Conservation (phyloP, 2,329 filamentous ascomycete species). For the Fusarium neocosmosporiellum region DNA sequence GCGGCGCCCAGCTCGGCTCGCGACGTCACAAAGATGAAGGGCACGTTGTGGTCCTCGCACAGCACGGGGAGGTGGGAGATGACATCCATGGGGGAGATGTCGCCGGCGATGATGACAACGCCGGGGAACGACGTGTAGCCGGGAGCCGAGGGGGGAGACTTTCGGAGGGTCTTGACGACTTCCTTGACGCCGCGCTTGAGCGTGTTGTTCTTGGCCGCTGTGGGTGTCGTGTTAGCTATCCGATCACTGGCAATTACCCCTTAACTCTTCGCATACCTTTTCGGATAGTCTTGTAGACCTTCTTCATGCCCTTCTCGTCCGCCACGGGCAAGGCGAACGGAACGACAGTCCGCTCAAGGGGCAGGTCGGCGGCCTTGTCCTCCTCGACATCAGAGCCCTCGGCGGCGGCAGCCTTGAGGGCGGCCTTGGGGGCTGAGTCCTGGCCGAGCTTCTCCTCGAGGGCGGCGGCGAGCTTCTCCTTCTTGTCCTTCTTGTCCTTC, state of each 20-base stretch:
- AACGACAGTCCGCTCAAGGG: slow-evolving; percentile 71
- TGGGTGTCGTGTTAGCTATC: slow-evolving; percentile 26
- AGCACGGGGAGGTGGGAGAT: slow-evolving; percentile 98
- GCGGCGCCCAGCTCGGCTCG: slow-evolving; percentile 94
- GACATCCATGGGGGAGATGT: slow-evolving; percentile 98
- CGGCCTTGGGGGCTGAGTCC: slow-evolving; percentile 57
- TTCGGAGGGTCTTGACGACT: slow-evolving; percentile 97
- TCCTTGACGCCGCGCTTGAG: slow-evolving; percentile 99
- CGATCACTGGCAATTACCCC: not conserved
- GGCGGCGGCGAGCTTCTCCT: slow-evolving; percentile 75
- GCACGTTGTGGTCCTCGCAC: slow-evolving; percentile 97
- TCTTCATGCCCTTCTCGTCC: slow-evolving; percentile 79
- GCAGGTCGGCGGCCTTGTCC: slow-evolving; percentile 55
- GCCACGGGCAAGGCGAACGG: slow-evolving; percentile 86
- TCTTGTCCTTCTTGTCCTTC: slow-evolving; percentile 77
- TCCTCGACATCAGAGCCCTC: slow-evolving; percentile 60
- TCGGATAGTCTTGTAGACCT: slow-evolving; percentile 67
- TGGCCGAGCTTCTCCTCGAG: slow-evolving; percentile 74
- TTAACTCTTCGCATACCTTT: slow-evolving; percentile 58
- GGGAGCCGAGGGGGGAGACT: slow-evolving; percentile 79
- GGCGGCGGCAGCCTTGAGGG: slow-evolving; percentile 55
- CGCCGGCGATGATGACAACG: slow-evolving; percentile 92
- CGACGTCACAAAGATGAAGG: slow-evolving; percentile 94
- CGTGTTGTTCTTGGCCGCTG: slow-evolving; percentile 94
- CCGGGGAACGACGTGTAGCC: slow-evolving; percentile 72